phyloP scores from a whole-genome alignment of 208 protist species.

The Leishmania braziliensis region DNA sequence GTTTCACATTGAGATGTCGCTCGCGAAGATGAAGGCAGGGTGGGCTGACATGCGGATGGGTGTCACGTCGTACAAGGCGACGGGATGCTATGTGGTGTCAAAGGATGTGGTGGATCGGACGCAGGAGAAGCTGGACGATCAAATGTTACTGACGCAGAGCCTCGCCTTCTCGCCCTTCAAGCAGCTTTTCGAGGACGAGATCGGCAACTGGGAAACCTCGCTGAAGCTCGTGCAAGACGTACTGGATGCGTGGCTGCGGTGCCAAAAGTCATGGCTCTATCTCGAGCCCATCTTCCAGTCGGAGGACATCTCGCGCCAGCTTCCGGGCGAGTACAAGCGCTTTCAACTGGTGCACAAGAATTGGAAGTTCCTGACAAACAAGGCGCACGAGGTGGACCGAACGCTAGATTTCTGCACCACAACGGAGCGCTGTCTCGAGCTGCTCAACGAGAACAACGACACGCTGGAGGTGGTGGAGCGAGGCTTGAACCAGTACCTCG shows the following conservation, averaged over 20 bases:
- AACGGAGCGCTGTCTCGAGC: slow-evolving; percentile 79
- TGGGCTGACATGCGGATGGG: slow-evolving; percentile 92
- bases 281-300: slow-evolving; percentile 97
- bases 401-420: slow-evolving; percentile 84
- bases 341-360: slow-evolving; percentile 95
- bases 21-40: slow-evolving; percentile 94
- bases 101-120: slow-evolving; percentile 92
- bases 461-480: slow-evolving; percentile 96
- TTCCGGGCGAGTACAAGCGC: slow-evolving; percentile 93
- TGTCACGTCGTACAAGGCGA: slow-evolving; percentile 89
- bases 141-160: slow-evolving; percentile 96
- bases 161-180: slow-evolving; percentile 97
- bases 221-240: slow-evolving; percentile 92
- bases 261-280: slow-evolving; percentile 96
- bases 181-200: slow-evolving; percentile 95
- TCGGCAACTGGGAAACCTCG: slow-evolving; percentile 90
- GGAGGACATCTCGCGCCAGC: slow-evolving; percentile 95
- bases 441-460: slow-evolving; percentile 94
- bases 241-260: slow-evolving; percentile 94
- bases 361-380: slow-evolving; percentile 92
- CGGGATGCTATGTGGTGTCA: slow-evolving; percentile 92
- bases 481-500: slow-evolving; percentile 96
- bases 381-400: slow-evolving; percentile 82
- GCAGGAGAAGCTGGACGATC: slow-evolving; percentile 96
- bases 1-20: slow-evolving; percentile 94